Base-by-base conservation (phyloP, 1,284 basidiomycete genomes). In the Puccinia coronata region DNA sequence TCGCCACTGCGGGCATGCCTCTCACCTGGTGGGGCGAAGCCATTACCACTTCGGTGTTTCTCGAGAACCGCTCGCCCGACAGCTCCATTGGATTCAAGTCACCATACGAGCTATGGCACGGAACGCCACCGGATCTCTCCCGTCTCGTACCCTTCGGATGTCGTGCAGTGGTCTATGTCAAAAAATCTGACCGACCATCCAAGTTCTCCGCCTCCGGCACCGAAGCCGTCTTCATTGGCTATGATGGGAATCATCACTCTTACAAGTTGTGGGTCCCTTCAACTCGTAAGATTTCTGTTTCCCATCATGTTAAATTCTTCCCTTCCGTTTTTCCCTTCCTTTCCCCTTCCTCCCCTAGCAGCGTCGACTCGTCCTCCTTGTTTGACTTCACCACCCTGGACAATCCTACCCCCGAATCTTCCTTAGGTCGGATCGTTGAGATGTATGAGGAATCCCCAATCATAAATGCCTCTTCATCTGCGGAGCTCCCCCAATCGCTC, bases 11-110 rank as follows among this genome's bases (percentile, higher is more conserved):
- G n/a, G n/a, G n/a, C n/a, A n/a, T n/a, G n/a, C n/a, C n/a, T n/a
- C 59, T 11, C 28, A 20, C 20, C 16, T 77, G 25, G 43, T 77
- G 75, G 75, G 75, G 25, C 4, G 75, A 77, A 51, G 75, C 75
- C 8, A 34, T 77, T 2, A 14, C 25, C 0, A 67, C 61, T 2
- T 8, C 61, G 3, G 51, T 51, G 31, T 77, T 5, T 39, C 47
- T 77, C 1, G 59, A 67, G 31, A 77, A 77, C 28, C 20, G 39
- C 1, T 31, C 72, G 11, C 72, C 72, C 1, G 49, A 43, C 31
- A 59, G 53, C 39, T 75, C 72, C 28, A 57, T 75, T 23, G 28
- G 28, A n/a, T n/a, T n/a, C n/a, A n/a, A n/a, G n/a, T n/a, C n/a
- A n/a, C n/a, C n/a, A n/a, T n/a, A n/a, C n/a, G 34, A 75, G 43